Evolutionary conservation across 495 filamentous ascomycete species (phyloP).

Genomic region (Daldinia loculata): DNA sequence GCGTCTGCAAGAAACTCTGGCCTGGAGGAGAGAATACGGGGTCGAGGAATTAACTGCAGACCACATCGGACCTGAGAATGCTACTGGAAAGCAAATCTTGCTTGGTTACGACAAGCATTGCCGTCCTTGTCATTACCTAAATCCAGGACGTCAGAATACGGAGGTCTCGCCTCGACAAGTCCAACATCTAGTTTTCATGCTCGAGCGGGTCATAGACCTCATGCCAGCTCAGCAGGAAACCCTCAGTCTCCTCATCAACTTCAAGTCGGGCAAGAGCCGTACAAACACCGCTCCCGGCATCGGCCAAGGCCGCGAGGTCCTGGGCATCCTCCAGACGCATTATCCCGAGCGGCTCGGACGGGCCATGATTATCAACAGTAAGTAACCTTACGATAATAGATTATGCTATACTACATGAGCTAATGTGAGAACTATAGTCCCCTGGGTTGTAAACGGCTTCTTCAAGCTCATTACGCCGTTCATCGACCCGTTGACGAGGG

Average conservation of each 20-base stretch:
- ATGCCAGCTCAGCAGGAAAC: constrained; percentile 88
- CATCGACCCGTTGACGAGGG: constrained; percentile 88
- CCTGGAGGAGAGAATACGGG: constrained; percentile 90
- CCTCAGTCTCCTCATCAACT: constrained; percentile 85
- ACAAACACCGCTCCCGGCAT: constrained; percentile 79
- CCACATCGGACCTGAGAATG: constrained; percentile 88
- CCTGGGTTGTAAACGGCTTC: constrained; percentile 87
- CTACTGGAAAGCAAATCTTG: constrained; percentile 92
- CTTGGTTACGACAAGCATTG: constrained; percentile 85
- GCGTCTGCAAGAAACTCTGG: constrained; percentile 78
- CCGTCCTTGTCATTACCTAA: constrained; percentile 87
- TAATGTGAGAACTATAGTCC: constrained; percentile 62
- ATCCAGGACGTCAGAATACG: constrained; percentile 91
- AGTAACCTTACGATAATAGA: constrained; percentile 38
- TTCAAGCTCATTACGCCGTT: constrained; percentile 96
- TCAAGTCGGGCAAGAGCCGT: constrained; percentile 72
- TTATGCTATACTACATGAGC: not conserved
- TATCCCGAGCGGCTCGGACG: constrained; percentile 93
- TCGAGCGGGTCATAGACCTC: constrained; percentile 87
- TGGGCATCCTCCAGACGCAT: constrained; percentile 91
- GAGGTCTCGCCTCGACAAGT: constrained; percentile 88
- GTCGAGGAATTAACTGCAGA: constrained; percentile 77
- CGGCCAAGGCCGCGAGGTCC: constrained; percentile 76
- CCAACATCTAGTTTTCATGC: constrained; percentile 93
- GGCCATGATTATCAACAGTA: constrained; percentile 86